Evolutionary conservation across 495 filamentous ascomycete species (phyloP).

Genomic region (Sordaria brevicollis): DNA sequence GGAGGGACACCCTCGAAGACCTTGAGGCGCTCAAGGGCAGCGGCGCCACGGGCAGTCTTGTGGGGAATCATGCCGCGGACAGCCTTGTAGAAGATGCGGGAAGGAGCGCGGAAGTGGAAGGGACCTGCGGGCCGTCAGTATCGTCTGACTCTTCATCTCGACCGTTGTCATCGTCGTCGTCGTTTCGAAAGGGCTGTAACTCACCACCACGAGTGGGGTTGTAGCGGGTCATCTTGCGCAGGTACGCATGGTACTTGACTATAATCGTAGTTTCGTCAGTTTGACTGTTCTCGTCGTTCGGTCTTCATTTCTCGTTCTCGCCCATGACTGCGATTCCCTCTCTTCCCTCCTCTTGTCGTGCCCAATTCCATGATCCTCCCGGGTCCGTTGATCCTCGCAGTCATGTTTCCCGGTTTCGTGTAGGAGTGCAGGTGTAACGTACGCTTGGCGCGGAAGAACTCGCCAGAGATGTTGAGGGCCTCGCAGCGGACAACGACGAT

Average conservation of each 20-base stretch:
- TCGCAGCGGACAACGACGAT: slow-evolving; percentile 98
- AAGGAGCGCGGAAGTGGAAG: slow-evolving; percentile 98
- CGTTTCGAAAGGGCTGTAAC: slow-evolving; percentile 16
- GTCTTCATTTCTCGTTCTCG: background rate
- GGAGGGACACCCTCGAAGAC: slow-evolving; percentile 98
- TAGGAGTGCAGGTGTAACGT: slow-evolving; percentile 42
- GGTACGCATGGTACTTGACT: slow-evolving; percentile 99
- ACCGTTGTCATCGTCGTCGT: slow-evolving; percentile 2
- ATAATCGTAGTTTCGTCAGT: slow-evolving; percentile 28
- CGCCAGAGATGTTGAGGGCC: slow-evolving; percentile 98
- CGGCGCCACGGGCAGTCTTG: slow-evolving; percentile 96
- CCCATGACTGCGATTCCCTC: background rate
- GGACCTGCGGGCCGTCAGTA: slow-evolving; percentile 56
- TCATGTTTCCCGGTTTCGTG: slow-evolving; percentile 3
- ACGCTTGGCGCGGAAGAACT: slow-evolving; percentile 99
- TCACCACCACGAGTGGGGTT: slow-evolving; percentile 95
- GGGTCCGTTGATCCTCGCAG: background rate
- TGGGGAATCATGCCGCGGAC: slow-evolving; percentile 99
- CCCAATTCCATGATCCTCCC: slow-evolving; percentile 1
- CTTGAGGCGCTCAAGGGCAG: slow-evolving; percentile 95
- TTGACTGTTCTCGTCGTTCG: slow-evolving; percentile 3
- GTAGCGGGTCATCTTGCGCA: slow-evolving; percentile 99
- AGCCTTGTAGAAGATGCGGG: slow-evolving; percentile 99
- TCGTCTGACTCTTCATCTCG: slow-evolving; percentile 5
- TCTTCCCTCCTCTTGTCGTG: background rate